Evolutionary conservation across 208 protist species (phyloP).

Genomic region (Borovskyia barvae): DNA sequence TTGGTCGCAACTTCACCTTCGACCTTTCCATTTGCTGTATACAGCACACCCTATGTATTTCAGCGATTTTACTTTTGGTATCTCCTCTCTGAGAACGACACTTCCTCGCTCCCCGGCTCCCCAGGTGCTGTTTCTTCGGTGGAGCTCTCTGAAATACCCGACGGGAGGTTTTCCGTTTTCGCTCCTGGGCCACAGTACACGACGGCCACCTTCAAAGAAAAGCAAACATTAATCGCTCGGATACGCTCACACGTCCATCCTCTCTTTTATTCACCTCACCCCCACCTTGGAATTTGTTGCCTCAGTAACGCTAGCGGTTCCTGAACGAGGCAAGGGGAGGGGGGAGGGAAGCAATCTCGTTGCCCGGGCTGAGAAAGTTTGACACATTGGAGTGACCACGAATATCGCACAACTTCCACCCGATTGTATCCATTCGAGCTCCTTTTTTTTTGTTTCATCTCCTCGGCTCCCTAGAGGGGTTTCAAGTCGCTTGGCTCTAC

Average conservation of each 20-base stretch:
- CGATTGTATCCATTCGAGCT: background rate
- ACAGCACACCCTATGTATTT: background rate
- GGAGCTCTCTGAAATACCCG: background rate
- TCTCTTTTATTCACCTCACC: background rate
- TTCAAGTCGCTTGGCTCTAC: too few species aligned
- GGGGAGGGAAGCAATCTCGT: too few species aligned
- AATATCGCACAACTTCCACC: background rate
- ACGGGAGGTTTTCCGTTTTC: too few species aligned
- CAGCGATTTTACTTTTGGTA: too few species aligned
- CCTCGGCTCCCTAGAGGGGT: background rate
- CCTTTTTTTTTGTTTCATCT: background rate
- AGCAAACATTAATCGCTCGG: background rate
- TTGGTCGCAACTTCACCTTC: too few species aligned
- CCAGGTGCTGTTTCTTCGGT: background rate
- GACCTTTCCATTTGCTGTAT: too few species aligned
- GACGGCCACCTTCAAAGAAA: too few species aligned
- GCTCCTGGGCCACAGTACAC: too few species aligned
- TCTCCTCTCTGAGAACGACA: background rate
- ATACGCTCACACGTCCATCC: background rate
- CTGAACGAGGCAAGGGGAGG: too few species aligned
- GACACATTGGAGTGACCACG: background rate
- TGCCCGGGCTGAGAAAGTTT: background rate
- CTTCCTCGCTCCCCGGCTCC: background rate
- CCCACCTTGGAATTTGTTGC: background rate
- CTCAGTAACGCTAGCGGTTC: background rate